Conservation (phyloP, 2,329 filamentous ascomycete genomes). For the Cladophialophora immunda region DNA sequence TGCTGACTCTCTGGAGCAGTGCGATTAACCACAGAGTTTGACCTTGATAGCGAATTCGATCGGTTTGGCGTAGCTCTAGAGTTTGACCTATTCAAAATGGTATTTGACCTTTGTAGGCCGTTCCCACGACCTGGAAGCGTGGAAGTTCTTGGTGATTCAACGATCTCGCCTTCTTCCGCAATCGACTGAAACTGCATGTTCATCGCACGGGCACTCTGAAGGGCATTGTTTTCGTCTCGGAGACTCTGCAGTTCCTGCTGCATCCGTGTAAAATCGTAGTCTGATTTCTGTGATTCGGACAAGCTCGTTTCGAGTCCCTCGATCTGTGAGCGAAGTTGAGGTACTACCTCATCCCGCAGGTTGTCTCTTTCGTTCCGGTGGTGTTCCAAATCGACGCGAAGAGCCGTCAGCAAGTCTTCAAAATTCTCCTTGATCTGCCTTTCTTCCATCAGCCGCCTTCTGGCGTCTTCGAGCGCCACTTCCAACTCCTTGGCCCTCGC, state of each 20-base stretch:
- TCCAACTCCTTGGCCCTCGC: conserved; percentile 81
- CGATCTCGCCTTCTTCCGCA: conserved; percentile 63
- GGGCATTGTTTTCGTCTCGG: conserved; percentile 56
- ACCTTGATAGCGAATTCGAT: conserved; percentile 65
- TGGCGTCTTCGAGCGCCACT: conserved; percentile 79
- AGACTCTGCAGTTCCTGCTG: conserved; percentile 83
- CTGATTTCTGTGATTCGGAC: conserved; percentile 72
- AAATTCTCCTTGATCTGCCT: conserved; percentile 89
- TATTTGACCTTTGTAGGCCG: conserved; percentile 39
- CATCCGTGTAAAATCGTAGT: conserved; percentile 83
- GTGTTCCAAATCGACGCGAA: conserved; percentile 82
- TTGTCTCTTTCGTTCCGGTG: conserved; percentile 90
- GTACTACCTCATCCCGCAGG: conserved; percentile 85
- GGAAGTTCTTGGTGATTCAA: conserved; percentile 54
- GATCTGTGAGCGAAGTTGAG: conserved; percentile 76
- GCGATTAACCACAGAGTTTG: conserved; percentile 62
- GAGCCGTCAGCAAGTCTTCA: conserved; percentile 85
- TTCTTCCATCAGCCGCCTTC: conserved; percentile 83
- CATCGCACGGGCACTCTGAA: conserved; percentile 57
- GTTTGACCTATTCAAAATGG: conserved; percentile 68
- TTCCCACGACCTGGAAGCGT: conserved; percentile 50
- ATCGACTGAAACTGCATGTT: conserved; percentile 68
- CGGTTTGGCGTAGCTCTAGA: conserved; percentile 68
- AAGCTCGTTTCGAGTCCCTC: conserved; percentile 60
- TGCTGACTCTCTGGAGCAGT: conserved; percentile 69